These are phyloP conservation scores for Camillea tinctor DNA, from an alignment of 2,329 filamentous ascomycete genomes.

Conservation along the genomic window DNA sequence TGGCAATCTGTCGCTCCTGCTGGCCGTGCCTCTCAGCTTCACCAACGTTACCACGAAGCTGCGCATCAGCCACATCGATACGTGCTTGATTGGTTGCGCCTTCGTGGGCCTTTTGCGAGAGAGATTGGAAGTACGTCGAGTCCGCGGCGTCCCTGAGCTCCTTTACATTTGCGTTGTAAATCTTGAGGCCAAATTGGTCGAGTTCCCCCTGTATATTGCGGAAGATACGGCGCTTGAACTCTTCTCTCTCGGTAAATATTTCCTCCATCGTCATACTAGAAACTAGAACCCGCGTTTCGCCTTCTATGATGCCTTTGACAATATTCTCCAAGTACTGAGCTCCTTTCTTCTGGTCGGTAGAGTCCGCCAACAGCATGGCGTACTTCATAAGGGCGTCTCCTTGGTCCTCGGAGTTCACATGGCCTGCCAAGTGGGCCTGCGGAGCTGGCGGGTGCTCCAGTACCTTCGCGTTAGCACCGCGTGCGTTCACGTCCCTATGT, in stretches of 20 bases:
- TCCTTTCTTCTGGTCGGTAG: conserved; percentile 39
- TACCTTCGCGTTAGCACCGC: conserved; percentile 44
- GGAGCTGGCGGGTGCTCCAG: conserved; percentile 9
- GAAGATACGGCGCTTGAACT: conserved; percentile 75
- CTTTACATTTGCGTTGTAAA: conserved; percentile 76
- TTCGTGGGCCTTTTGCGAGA: conserved; percentile 81
- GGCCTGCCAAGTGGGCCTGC: conserved; percentile 6
- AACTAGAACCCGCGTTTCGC: conserved; percentile 80
- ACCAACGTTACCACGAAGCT: conserved; percentile 67
- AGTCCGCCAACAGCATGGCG: conserved; percentile 73
- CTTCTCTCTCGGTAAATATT: conserved; percentile 74
- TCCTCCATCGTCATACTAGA: conserved; percentile 92
- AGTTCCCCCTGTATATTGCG: conserved; percentile 77
- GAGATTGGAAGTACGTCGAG: conserved; percentile 79
- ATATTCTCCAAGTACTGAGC: conserved; percentile 74
- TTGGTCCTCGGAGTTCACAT: conserved; percentile 43
- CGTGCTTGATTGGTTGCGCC: conserved; percentile 78
- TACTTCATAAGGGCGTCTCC: conserved; percentile 75
- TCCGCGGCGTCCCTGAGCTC: conserved; percentile 81
- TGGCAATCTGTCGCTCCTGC: conserved; percentile 82
- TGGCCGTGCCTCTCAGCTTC: conserved; percentile 76
- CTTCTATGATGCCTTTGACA: conserved; percentile 87
- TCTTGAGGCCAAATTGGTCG: conserved; percentile 74
- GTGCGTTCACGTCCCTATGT: conserved; percentile 57
- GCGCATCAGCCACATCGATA: conserved; percentile 64